A percentile compares a stretch with the other conserved stretches of the same genome.
These are phyloP conservation scores for Maudiozyma barnettii DNA, from an alignment of 805 yeast genomes.

Conservation along the genomic window DNA sequence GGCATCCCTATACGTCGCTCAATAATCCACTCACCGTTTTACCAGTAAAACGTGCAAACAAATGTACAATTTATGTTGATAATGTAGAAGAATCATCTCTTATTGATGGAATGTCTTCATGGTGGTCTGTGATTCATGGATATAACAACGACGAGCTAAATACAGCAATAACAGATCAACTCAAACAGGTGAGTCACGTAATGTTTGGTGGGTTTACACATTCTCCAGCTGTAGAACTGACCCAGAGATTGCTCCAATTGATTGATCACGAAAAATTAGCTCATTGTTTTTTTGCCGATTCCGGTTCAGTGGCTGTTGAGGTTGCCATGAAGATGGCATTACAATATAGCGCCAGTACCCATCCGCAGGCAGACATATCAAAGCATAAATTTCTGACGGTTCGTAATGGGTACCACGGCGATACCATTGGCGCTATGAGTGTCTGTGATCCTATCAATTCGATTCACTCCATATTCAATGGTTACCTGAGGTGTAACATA, in stretches of 20 bases:
- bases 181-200: conserved; percentile 23
- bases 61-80: conserved; percentile 14
- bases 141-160: conserved; percentile 22
- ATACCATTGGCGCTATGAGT: conserved; percentile 33
- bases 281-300: conserved; percentile 19
- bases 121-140: conserved; percentile 30
- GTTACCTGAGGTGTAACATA: conserved; percentile 23
- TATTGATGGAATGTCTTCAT: conserved; percentile 27
- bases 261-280: conserved; percentile 20
- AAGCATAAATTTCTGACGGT: conserved; percentile 24
- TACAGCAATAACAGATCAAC: conserved; percentile 28
- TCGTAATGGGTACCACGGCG: conserved; percentile 32
- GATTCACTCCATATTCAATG: conserved; percentile 28
- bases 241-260: conserved; percentile 24
- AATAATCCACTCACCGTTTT: conserved; percentile 16
- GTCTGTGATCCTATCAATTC: conserved; percentile 29
- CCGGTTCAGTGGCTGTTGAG: conserved; percentile 32
- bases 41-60: conserved; percentile 19
- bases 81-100: conserved; percentile 7
- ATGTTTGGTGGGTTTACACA: conserved; percentile 27
- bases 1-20: conserved; percentile 29
- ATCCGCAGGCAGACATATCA: conserved; percentile 18
- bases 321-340: conserved; percentile 32
- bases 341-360: conserved; percentile 19
- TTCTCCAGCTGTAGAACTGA: conserved; percentile 24